Base-by-base conservation (phyloP, 2,329 filamentous ascomycete genomes). In the Periconia sp. region DNA sequence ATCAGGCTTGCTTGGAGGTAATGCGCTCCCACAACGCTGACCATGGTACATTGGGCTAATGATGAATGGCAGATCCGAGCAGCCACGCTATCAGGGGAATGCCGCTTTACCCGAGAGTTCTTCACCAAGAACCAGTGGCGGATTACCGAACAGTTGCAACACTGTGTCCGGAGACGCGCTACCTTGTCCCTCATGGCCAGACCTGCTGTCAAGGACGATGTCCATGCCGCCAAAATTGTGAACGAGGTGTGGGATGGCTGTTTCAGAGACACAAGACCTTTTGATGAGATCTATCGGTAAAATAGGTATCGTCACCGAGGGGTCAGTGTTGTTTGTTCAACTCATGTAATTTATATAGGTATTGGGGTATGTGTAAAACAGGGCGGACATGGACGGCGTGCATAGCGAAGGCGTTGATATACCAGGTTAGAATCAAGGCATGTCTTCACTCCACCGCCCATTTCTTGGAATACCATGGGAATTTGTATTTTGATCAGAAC, bases 241-340 rank as follows among this genome's bases (percentile, higher is more conserved):
- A 94, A 97, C 75, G 88, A 96, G 75, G 94, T 99, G n/a, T 99
- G 93, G 91, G 92, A 96, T 63, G 97, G 92, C 65, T 99, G 94
- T 74, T 99, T 96, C 73, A 80, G 85, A 48, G 94, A 99, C 75
- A 97, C 93, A 3, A 82, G 94, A 68, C 94, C 94, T 2, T 99
- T 99, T 75, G 92, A 97, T 73, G 93, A 97, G 73, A 92, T 99
- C 49, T 99, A 96, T 74, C 87, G 91, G 73, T 93, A 50, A 58
- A 41, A 10, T 14, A 20, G 14, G 7, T 10, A 5, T 17, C 7
- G 23, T 23, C 2, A 31, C 27, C 6, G 23, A 11, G 35, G 35
- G 27, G 17, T 15, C 11, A 19, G 33, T 18, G 11, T 20, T 14
- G 14, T 9, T 30, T 37, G 33, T 37, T n/a, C 13, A 37, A 37